Evolutionary conservation across 176 grass and related monocot species (phyloP), one percentile per base, ranked within the genome.

Genomic region (Cenchrus americanus): DNA sequence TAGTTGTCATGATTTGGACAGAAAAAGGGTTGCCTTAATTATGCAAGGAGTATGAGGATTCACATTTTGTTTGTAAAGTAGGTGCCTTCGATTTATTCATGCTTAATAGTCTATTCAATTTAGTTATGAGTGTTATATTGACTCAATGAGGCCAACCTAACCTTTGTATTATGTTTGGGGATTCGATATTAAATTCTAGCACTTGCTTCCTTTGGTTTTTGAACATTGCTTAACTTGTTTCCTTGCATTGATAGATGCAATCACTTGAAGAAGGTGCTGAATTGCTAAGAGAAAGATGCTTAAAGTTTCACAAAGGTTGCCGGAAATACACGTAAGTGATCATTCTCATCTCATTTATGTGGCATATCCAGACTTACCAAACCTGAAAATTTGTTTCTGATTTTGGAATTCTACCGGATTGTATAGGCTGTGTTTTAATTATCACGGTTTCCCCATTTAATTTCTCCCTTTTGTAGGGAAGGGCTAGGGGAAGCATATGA

Each of bases 221-320:
- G 30, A 42, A 53, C 19, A 52, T 46, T 77, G 32, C 66, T 74
- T 80, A 49, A 73, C 27, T 26, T 52, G 30, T 87, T 71, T 63
- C 60, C 71, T 92, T 68, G 18, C 72, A 58, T 83, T 74, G 73
- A 92, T 88, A 97, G 94, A 87, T 97, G 60, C 94, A 97, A 88
- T 92, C 94, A 50, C 82, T 97, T 50, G 94, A 97, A 90, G 94
- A 97, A 84, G 89, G 91, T 50, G 80, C 91, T 47, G 94, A 97
- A 41, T 88, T 82, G 54, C 84, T 97, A 41, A 85, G 94, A 77
- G 94, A 97, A 43, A 94, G 94, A 87, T 97, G 94, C 63, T 80
- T 90, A 52, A 97, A 90, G 80, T 97, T 94, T 88, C 89, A 97
- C 67, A 97, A 97, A 86, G 92, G 94, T 80, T 97, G 91, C 69